Conservation (phyloP, 2,329 filamentous ascomycete species). For the Neonectria punicea region DNA sequence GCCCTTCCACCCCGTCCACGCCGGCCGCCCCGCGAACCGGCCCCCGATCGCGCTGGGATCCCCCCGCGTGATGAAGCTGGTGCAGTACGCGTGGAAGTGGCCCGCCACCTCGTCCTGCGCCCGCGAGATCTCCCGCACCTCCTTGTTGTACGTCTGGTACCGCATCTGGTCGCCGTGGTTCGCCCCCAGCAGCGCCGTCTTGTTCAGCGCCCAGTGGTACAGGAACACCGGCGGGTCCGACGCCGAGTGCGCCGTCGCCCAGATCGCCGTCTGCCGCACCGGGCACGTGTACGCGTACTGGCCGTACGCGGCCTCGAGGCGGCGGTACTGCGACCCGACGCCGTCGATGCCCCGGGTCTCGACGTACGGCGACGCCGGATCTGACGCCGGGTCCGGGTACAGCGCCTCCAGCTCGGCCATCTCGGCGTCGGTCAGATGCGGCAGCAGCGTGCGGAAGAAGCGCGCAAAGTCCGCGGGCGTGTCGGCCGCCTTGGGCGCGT, state of each 20-base stretch:
- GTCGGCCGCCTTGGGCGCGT: constrained; percentile 37
- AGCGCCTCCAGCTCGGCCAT: constrained; percentile 29
- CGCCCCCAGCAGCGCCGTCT: constrained; percentile 35
- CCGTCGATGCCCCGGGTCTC: constrained; percentile 29
- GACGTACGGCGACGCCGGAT: constrained; percentile 30
- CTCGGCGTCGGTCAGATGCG: constrained; percentile 33
- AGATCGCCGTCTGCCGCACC: constrained; percentile 36
- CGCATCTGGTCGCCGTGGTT: constrained; percentile 41
- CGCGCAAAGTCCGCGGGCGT: constrained; percentile 37
- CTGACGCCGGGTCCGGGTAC: constrained; percentile 33
- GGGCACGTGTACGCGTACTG: constrained; percentile 40
- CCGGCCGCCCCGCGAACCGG: constrained; percentile 33
- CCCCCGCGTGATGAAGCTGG: constrained; percentile 36
- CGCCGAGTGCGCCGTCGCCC: constrained; percentile 31
- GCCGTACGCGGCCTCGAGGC: constrained; percentile 38
- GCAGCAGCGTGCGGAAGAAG: constrained; percentile 44
- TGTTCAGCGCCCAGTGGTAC: constrained; percentile 47
- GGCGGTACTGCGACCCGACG: constrained; percentile 33
- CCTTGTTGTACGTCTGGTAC: constrained; percentile 52
- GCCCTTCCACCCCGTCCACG: constrained; percentile 40
- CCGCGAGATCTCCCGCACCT: constrained; percentile 49
- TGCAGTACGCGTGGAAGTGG: constrained; percentile 35
- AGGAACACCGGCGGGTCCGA: constrained; percentile 39
- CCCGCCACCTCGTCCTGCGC: constrained; percentile 40
- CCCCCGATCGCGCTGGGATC: constrained; percentile 37